phyloP scores from a whole-genome alignment of 306 rosid genomes.

The Glycine tomentella region DNA sequence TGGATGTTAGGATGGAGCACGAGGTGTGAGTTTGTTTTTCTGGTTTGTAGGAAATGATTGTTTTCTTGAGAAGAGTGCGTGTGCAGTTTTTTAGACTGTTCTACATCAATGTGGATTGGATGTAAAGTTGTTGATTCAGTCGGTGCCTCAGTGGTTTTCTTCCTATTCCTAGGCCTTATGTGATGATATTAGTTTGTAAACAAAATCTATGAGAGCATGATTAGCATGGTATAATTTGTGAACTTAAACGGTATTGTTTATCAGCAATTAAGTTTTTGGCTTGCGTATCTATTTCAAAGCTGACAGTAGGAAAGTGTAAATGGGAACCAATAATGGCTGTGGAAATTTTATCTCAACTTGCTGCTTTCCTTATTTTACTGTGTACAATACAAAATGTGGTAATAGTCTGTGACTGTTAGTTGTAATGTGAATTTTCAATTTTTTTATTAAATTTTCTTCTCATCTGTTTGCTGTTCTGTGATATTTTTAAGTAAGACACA shows the following conservation, averaged over 20 bases:
- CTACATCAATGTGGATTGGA: background rate
- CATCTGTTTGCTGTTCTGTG: background rate
- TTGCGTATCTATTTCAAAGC: background rate
- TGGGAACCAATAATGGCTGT: background rate
- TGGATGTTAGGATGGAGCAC: slow-evolving; percentile 6
- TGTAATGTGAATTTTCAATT: slow-evolving; percentile 9
- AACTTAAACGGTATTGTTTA: background rate
- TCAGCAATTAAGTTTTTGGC: background rate
- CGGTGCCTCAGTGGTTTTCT: background rate
- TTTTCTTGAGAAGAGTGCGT: background rate
- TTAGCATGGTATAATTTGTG: slow-evolving; percentile 25
- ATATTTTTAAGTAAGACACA: background rate
- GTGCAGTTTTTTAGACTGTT: background rate
- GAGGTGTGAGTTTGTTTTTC: background rate
- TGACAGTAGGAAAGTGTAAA: background rate
- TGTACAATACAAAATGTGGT: slow-evolving; percentile 2
- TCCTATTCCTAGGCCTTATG: background rate
- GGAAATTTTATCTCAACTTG: background rate
- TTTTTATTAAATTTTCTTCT: background rate
- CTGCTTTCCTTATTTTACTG: slow-evolving; percentile 1
- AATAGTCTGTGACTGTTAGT: background rate
- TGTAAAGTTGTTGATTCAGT: background rate
- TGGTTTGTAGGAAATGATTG: background rate
- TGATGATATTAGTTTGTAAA: slow-evolving; percentile 24
- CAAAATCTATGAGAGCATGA: slow-evolving; percentile 14